A percentile compares a stretch with the other conserved stretches of the same genome.
Conservation (phyloP, 352 stramenopile genomes). For the Phytophthora kernoviae region DNA sequence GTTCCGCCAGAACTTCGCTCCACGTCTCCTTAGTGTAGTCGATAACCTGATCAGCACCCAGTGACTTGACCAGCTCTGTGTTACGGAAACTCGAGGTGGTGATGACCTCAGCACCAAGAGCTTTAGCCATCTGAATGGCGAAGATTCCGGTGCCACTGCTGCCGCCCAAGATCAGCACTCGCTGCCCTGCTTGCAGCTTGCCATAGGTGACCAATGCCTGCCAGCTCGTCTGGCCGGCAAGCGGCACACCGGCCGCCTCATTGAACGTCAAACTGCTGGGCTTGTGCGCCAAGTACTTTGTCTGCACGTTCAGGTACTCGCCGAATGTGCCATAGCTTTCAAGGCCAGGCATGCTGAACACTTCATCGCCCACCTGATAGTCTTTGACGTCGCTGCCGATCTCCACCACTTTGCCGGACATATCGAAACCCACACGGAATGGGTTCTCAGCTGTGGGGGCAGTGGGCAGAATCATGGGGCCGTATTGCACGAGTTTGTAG, state of each 20-base stretch:
- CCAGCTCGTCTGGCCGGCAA: conserved; percentile 28
- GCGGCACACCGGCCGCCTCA: conserved; percentile 26
- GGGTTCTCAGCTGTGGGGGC: conserved; percentile 23
- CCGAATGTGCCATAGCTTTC: conserved; percentile 24
- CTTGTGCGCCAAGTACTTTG: conserved; percentile 39
- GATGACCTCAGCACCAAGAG: conserved; percentile 19
- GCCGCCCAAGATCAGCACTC: conserved; percentile 51
- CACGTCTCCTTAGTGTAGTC: conserved; percentile 48
- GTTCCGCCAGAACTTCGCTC: conserved; percentile 18
- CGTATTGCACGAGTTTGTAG: conserved; percentile 16
- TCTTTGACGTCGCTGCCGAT: conserved; percentile 24
- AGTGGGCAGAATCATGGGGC: conserved; percentile 17
- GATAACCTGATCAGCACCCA: conserved; percentile 43
- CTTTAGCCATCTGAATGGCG: conserved; percentile 54
- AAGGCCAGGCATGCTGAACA: conserved; percentile 29
- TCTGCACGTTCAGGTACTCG: conserved; percentile 43
- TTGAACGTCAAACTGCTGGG: conserved; percentile 41
- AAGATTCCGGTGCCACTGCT: conserved; percentile 55
- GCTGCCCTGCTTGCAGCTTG: conserved; percentile 12
- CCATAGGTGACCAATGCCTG: conserved; percentile 25
- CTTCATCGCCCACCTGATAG: conserved; percentile 28
- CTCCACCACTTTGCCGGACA: conserved; percentile 31
- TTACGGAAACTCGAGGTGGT: conserved; percentile 37
- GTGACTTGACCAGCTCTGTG: conserved; percentile 25
- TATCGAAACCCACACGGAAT: conserved; percentile 35